Conservation (phyloP, 139 green algal species). For the Micromonas commoda region DNA sequence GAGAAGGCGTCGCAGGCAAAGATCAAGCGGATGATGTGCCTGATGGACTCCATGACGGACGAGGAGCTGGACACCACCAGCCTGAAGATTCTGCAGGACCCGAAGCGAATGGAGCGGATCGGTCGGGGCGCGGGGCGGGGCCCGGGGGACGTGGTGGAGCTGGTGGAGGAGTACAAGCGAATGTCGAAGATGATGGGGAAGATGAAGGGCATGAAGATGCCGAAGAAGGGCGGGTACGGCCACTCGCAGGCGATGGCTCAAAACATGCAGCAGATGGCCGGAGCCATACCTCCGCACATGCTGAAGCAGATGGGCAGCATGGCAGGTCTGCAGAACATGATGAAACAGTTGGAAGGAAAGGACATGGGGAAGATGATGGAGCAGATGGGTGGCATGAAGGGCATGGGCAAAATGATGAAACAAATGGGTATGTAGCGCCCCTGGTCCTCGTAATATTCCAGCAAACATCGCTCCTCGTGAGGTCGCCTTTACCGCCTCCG, state of each 20-base stretch:
- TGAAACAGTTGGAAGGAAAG: slow-evolving; percentile 75
- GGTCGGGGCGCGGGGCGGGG: slow-evolving; percentile 33
- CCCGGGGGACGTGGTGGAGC: slow-evolving; percentile 47
- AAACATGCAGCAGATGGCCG: slow-evolving; percentile 25
- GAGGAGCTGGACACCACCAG: slow-evolving; percentile 65
- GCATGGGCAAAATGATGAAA: neutral
- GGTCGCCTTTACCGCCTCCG: too few relatives aligned
- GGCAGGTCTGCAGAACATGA: slow-evolving; percentile 64
- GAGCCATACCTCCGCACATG: slow-evolving; percentile 70
- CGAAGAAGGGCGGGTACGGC: slow-evolving; percentile 44
- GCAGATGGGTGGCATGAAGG: neutral
- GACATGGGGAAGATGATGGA: slow-evolving; percentile 20
- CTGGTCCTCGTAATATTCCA: too few relatives aligned
- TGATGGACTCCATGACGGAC: slow-evolving; percentile 97
- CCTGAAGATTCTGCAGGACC: slow-evolving; percentile 54
- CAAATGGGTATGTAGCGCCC: neutral
- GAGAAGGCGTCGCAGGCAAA: slow-evolving; percentile 79
- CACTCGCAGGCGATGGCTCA: neutral
- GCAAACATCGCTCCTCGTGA: too few relatives aligned
- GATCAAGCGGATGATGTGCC: slow-evolving; percentile 89
- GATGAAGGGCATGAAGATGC: slow-evolving; percentile 87
- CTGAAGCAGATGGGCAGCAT: slow-evolving; percentile 92
- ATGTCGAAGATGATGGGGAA: slow-evolving; percentile 77
- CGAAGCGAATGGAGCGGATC: slow-evolving; percentile 37
- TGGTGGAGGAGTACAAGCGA: slow-evolving; percentile 88